Percentiles rank a stretch among this genome's conserved stretches.
Conservation (phyloP, 2,329 filamentous ascomycete genomes). For the Xylariaceae sp. region DNA sequence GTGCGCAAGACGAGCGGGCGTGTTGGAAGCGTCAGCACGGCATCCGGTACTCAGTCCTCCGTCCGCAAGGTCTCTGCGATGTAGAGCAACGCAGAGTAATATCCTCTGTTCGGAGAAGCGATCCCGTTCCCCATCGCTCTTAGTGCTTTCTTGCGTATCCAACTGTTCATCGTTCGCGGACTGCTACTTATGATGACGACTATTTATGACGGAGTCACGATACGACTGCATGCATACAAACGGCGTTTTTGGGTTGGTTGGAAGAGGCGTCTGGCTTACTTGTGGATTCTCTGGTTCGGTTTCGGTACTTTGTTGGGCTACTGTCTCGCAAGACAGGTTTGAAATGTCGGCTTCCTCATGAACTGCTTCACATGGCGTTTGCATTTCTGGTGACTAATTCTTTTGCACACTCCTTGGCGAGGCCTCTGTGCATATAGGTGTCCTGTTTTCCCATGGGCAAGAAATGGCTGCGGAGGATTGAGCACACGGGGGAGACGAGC, state of each 20-base stretch:
- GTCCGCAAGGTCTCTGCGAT: constrained; percentile 52
- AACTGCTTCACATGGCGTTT: constrained; percentile 7
- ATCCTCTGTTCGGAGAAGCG: constrained; percentile 13
- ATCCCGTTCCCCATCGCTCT: constrained; percentile 16
- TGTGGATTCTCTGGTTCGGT: constrained; percentile 2
- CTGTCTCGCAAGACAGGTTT: too few species aligned
- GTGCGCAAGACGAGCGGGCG: constrained; percentile 65
- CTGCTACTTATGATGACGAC: constrained; percentile 38
- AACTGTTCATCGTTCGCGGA: constrained; percentile 22
- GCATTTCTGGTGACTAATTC: neutral
- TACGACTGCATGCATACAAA: constrained; percentile 35
- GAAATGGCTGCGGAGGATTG: neutral
- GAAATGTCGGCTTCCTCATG: constrained; percentile 6
- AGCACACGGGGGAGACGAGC: neutral
- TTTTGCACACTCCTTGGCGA: neutral
- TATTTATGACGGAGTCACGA: constrained; percentile 41
- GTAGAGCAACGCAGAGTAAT: constrained; percentile 26
- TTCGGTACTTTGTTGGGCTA: constrained; percentile 2
- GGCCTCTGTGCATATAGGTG: constrained; percentile 6
- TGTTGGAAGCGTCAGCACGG: constrained; percentile 54
- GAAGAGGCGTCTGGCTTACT: constrained; percentile 17
- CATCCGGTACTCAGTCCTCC: constrained; percentile 41
- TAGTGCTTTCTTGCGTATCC: constrained; percentile 22
- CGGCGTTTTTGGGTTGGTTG: constrained; percentile 35
- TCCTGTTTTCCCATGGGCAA: neutral